A percentile compares a stretch with the other conserved stretches of the same genome.
Evolutionary conservation across 768 basidiomycete genomes (phyloP).

Genomic region (Sistotremastrum suecicum): DNA sequence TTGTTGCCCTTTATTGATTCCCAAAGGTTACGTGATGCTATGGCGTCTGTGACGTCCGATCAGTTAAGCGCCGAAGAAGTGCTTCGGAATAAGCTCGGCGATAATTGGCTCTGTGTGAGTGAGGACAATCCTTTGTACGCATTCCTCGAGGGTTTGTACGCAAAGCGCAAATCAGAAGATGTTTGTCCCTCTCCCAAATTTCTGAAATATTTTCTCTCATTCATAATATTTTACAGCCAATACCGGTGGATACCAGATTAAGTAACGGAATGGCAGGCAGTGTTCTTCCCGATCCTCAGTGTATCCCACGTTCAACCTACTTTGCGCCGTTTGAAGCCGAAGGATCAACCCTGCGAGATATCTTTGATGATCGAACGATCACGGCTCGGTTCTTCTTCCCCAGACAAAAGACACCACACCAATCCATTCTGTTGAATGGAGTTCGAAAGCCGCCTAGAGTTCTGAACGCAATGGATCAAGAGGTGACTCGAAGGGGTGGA

Average conservation of each 20-base stretch:
- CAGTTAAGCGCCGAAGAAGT: conserved; percentile 68
- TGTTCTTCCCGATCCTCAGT: conserved; percentile 72
- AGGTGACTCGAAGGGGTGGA: conserved; percentile 37
- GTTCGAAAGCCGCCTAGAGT: conserved; percentile 42
- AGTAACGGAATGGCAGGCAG: conserved; percentile 73
- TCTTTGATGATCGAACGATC: conserved; percentile 75
- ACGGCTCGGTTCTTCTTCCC: conserved; percentile 87
- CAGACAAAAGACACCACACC: conserved; percentile 71
- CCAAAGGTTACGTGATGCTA: conserved; percentile 67
- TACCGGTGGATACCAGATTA: conserved; percentile 48
- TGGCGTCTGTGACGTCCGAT: conserved; percentile 49
- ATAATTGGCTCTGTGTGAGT: conserved; percentile 67
- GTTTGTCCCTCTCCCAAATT: conserved; percentile 26
- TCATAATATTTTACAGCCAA: conserved; percentile 36
- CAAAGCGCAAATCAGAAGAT: conserved; percentile 70
- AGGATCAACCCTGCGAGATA: conserved; percentile 44
- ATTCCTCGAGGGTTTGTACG: conserved; percentile 78
- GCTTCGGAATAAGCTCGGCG: conserved; percentile 76
- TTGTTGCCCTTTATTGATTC: conserved; percentile 92
- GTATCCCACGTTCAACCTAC: conserved; percentile 86
- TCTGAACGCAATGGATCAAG: conserved; percentile 58
- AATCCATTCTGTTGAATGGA: conserved; percentile 68
- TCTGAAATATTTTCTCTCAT: not conserved
- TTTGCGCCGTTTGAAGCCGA: conserved; percentile 44
- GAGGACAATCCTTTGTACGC: conserved; percentile 81